Evolutionary conservation across 1,139 yeast species (phyloP), one percentile per base, ranked within the genome.

Genomic region (Suhomyces guaymorum): DNA sequence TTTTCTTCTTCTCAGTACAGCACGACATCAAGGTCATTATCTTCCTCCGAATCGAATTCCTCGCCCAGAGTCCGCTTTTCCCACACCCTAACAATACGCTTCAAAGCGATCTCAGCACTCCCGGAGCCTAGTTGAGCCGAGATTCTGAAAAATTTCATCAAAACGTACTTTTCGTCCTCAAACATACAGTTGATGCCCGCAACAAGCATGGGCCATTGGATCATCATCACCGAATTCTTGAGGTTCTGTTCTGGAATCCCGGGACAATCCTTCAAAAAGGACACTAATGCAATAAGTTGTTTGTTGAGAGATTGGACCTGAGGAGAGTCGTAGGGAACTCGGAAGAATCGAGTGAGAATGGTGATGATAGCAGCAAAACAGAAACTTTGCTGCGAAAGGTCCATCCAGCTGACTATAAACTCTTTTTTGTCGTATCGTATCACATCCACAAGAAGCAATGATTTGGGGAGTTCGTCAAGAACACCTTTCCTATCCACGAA

Each of bases 121-220:
- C 53, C 55, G 6, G 50, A 38, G 1, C 57, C 57, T 8, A 43
- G 30, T 15, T 40, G 41, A 14, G 42, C 42, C 4, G 45, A 39
- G 11, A 41, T 33, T 22, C 39, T 28, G 22, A 49, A 49, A 23
- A 47, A 41, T 17, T 43, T 41, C 32, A 39, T 40, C 20, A 48
- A 43, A 9, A 41, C 25, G 6, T 32, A 31, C 28, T 41, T 46
- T 15, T 49, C 49, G 13, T 37, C 35, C 2, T 44, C 43, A 7
- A 37, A 33, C 13, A 41, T 36, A 37, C 46, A 46, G 22, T 44
- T 47, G 15, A 44, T 26, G 2, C 56, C 56, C 2, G 53, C 53
- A 17, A 52, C 51, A 18, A 44, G 29, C 43, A 49, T 43, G 2
- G 56, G 56, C 56, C 56, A 52, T 26, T 46, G 54, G 15, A 52